phyloP scores from a whole-genome alignment of 306 rosid genomes.

The Canavalia ensiformis region DNA sequence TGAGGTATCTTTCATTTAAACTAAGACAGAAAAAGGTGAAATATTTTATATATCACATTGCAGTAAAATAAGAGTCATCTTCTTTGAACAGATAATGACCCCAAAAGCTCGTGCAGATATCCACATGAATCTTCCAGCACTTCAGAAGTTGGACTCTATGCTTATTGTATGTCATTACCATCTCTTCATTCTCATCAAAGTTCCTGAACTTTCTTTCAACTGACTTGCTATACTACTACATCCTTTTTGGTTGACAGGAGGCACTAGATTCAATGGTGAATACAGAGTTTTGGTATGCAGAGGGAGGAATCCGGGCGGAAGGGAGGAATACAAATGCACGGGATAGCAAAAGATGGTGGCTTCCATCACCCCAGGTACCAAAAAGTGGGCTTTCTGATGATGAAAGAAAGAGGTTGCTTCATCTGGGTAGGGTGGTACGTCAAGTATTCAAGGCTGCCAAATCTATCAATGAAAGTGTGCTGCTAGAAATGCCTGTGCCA shows the following conservation, averaged over 20 bases:
- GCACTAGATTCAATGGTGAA: conserved; percentile 86
- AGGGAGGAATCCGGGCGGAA: conserved; percentile 85
- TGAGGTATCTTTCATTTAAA: conserved; percentile 69
- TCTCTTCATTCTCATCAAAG: conserved; percentile 42
- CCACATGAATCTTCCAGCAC: conserved; percentile 96
- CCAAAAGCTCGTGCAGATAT: conserved; percentile 92
- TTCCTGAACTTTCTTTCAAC: conserved; percentile 24
- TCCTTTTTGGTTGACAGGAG: conserved; percentile 63
- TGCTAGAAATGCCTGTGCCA: conserved; percentile 93
- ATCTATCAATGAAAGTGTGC: conserved; percentile 81
- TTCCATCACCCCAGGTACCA: conserved; percentile 86
- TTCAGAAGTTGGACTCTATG: conserved; percentile 94
- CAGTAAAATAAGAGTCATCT: conserved; percentile 29
- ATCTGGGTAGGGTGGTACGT: conserved; percentile 73
- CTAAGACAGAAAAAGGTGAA: background rate
- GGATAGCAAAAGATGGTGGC: conserved; percentile 90
- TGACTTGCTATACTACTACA: background rate
- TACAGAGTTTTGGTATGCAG: conserved; percentile 89
- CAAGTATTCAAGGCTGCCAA: conserved; percentile 95
- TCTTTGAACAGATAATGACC: conserved; percentile 82
- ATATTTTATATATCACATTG: conserved; percentile 32
- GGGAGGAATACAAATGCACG: conserved; percentile 58
- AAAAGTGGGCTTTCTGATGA: conserved; percentile 76
- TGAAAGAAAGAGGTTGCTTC: conserved; percentile 68
- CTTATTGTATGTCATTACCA: conserved; percentile 72